Evolutionary conservation across 345 rosid species (phyloP).

Genomic region (Corchorus olitorius): DNA sequence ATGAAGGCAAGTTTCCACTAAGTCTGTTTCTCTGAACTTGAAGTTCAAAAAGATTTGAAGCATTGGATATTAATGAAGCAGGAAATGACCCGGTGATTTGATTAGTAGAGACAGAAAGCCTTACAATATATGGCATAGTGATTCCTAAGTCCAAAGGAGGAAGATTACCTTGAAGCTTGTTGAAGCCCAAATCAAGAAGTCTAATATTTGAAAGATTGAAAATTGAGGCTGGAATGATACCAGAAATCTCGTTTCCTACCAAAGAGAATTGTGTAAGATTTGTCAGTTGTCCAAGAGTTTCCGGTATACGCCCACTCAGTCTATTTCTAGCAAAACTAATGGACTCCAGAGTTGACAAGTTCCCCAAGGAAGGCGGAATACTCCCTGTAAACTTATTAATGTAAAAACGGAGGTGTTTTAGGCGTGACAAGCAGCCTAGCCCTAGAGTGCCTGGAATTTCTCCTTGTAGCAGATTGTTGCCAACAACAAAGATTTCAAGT

Average conservation of each 20-base stretch:
- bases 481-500: background rate
- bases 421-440: background rate
- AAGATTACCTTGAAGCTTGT: constrained; percentile 19
- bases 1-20: constrained; percentile 7
- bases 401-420: background rate
- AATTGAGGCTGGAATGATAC: constrained; percentile 16
- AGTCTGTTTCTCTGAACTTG: background rate
- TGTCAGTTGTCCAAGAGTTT: constrained; percentile 15
- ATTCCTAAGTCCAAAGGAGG: constrained; percentile 7
- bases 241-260: background rate
- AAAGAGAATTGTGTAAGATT: background rate
- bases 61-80: constrained; percentile 1
- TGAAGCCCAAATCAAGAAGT: background rate
- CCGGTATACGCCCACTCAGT: constrained; percentile 20
- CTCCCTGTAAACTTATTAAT: constrained; percentile 20
- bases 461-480: constrained; percentile 2
- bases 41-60: background rate
- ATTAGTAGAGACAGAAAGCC: background rate
- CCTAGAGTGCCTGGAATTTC: constrained; percentile 9
- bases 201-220: constrained; percentile 22
- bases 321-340: background rate
- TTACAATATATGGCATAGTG: constrained; percentile 16
- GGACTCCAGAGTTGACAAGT: constrained; percentile 6
- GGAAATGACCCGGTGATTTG: constrained; percentile 13
- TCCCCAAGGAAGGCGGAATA: constrained; percentile 25